phyloP scores from a whole-genome alignment of 2,329 filamentous ascomycete genomes.

The Diaporthe vexans region DNA sequence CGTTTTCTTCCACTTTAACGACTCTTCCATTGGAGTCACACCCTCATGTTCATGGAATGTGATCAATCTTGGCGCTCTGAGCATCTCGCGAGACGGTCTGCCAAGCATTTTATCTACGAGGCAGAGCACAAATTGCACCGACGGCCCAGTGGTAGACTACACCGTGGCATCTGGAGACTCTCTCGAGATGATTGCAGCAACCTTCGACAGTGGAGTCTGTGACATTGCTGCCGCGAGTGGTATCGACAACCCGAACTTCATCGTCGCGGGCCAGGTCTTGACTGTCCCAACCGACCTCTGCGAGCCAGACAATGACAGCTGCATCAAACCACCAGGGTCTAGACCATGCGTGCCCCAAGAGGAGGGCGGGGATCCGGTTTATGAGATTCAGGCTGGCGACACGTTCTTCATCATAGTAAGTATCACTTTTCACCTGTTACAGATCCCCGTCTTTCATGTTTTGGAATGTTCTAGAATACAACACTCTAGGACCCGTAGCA shows the following conservation, averaged over 20 bases:
- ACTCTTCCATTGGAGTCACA: neutral
- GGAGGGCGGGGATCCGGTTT: neutral
- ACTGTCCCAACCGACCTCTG: slow-evolving; percentile 29
- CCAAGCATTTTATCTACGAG: neutral
- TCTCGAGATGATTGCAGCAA: slow-evolving; percentile 27
- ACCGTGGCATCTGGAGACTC: slow-evolving; percentile 25
- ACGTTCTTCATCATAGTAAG: slow-evolving; percentile 31
- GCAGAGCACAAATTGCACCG: slow-evolving; percentile 18
- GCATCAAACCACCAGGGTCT: slow-evolving; percentile 19
- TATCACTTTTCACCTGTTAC: too few relatives aligned
- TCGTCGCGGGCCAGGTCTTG: slow-evolving; percentile 14
- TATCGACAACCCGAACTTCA: slow-evolving; percentile 21
- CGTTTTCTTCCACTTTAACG: slow-evolving; percentile 32
- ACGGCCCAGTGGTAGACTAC: slow-evolving; percentile 1
- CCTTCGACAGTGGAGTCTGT: slow-evolving; percentile 29
- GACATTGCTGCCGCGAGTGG: slow-evolving; percentile 18
- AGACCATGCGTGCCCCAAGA: slow-evolving; percentile 17
- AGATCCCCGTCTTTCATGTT: too few relatives aligned
- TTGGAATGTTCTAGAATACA: too few relatives aligned
- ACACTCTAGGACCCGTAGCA: too few relatives aligned
- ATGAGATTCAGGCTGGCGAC: slow-evolving; percentile 23
- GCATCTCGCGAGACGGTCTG: neutral
- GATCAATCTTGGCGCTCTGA: slow-evolving; percentile 17
- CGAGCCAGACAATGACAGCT: slow-evolving; percentile 32
- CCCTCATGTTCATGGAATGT: slow-evolving; percentile 32